Evolutionary conservation across 2,329 filamentous ascomycete species (phyloP).

Genomic region (Parascedosporium putredinis): DNA sequence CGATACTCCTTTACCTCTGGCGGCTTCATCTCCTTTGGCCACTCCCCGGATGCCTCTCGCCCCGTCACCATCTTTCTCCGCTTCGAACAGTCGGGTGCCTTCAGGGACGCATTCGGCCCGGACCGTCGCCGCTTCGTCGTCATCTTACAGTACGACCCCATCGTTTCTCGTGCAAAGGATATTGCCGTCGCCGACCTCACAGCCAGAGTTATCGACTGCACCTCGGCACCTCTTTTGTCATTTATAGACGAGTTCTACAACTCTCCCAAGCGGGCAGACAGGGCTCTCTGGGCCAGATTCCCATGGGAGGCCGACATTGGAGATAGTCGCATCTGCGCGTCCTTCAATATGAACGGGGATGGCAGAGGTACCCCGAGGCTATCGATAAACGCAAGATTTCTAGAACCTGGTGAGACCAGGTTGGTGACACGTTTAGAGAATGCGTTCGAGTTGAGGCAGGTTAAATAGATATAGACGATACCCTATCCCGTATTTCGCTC

Average conservation of each 20-base stretch:
- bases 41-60: neutral
- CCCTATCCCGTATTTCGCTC: too few species aligned
- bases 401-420: neutral
- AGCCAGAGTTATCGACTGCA: slow-evolving; percentile 1
- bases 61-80: slow-evolving; percentile 1
- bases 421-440: neutral
- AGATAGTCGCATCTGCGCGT: neutral
- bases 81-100: slow-evolving; percentile 4
- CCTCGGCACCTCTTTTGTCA: neutral
- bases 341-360: neutral
- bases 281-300: neutral
- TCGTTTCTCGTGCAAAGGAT: neutral
- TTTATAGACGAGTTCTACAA: slow-evolving; percentile 1
- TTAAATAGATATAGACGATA: too few species aligned
- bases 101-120: neutral
- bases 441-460: neutral
- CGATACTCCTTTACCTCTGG: neutral
- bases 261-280: neutral
- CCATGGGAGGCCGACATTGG: neutral
- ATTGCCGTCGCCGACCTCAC: neutral
- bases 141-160: neutral
- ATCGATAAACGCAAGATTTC: neutral
- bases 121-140: slow-evolving; percentile 7
- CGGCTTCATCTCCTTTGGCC: slow-evolving; percentile 3
- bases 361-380: neutral